Conservation (phyloP, 495 filamentous ascomycete genomes). For the Rusavskia elegans region DNA sequence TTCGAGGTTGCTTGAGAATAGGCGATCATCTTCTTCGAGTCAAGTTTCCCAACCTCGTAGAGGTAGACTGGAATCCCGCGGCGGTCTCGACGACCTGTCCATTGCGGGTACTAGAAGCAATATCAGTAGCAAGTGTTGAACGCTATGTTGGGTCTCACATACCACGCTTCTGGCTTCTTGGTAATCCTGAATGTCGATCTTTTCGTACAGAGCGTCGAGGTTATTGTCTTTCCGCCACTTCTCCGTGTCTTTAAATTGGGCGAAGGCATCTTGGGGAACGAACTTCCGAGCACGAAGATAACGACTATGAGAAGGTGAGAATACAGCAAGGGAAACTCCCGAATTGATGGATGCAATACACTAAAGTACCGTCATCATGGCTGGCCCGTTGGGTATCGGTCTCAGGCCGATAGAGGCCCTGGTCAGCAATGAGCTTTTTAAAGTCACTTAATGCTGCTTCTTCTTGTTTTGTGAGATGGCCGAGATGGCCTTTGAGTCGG, state of each 20-base stretch:
- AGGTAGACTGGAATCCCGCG: slow-evolving; percentile 80
- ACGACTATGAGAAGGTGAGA: slow-evolving; percentile 7
- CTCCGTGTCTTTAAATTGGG: slow-evolving; percentile 78
- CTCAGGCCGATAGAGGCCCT: slow-evolving; percentile 6
- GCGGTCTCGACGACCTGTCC: slow-evolving; percentile 72
- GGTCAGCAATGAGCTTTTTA: slow-evolving; percentile 8
- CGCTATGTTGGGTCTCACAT: slow-evolving; percentile 11
- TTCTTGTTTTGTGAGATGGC: slow-evolving; percentile 10
- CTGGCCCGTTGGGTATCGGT: slow-evolving; percentile 5
- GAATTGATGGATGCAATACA: slow-evolving; percentile 3
- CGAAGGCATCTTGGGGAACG: slow-evolving; percentile 36
- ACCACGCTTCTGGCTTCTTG: slow-evolving; percentile 64
- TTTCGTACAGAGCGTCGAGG: slow-evolving; percentile 56
- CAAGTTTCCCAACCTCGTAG: slow-evolving; percentile 65
- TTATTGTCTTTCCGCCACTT: slow-evolving; percentile 70
- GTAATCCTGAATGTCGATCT: slow-evolving; percentile 68
- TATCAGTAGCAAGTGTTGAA: not conserved
- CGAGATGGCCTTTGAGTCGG: slow-evolving; percentile 12
- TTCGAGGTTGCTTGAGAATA: slow-evolving; percentile 46
- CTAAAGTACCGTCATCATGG: slow-evolving; percentile 13
- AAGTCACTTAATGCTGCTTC: slow-evolving; percentile 7
- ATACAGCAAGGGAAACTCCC: not conserved
- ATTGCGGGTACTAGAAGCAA: slow-evolving; percentile 62
- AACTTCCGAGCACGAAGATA: slow-evolving; percentile 14
- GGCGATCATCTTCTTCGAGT: slow-evolving; percentile 56